Conservation (phyloP, 2,329 filamentous ascomycete species). For the Penicillium sp. region DNA sequence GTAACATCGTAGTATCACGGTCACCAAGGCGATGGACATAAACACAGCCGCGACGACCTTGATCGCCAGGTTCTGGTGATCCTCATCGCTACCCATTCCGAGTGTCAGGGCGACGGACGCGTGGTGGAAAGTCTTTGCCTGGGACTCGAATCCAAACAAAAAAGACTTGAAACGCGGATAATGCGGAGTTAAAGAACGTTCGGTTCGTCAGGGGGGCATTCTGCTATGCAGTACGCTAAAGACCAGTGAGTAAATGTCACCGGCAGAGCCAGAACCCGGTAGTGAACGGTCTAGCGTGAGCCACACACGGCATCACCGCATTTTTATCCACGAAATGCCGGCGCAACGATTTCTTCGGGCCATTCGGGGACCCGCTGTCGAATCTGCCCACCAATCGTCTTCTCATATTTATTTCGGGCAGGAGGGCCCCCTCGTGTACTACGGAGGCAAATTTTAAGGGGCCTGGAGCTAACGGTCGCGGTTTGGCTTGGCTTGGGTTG, state of each 20-base stretch:
- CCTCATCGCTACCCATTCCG: constrained; percentile 13
- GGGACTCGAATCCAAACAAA: neutral
- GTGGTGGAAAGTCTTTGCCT: neutral
- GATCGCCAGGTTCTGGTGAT: constrained; percentile 29
- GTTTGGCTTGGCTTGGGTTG: neutral
- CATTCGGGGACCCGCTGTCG: neutral
- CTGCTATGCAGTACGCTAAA: neutral
- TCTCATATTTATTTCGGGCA: neutral
- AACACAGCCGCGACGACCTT: constrained; percentile 32
- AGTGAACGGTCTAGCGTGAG: constrained; percentile 1
- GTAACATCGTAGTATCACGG: constrained; percentile 38
- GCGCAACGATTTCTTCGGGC: neutral
- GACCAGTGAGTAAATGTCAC: neutral
- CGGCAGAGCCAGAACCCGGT: neutral
- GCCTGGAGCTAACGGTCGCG: neutral
- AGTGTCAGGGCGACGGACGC: neutral
- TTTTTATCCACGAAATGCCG: neutral
- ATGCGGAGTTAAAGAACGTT: neutral
- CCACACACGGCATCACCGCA: neutral
- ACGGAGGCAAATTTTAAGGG: neutral
- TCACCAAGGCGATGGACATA: constrained; percentile 30
- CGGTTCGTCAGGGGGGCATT: constrained; percentile 1
- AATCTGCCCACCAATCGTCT: neutral
- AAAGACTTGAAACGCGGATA: neutral
- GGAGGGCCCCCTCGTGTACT: neutral